Evolutionary conservation across 768 basidiomycete genomes (phyloP).

Genomic region (Tulasnella calospora): DNA sequence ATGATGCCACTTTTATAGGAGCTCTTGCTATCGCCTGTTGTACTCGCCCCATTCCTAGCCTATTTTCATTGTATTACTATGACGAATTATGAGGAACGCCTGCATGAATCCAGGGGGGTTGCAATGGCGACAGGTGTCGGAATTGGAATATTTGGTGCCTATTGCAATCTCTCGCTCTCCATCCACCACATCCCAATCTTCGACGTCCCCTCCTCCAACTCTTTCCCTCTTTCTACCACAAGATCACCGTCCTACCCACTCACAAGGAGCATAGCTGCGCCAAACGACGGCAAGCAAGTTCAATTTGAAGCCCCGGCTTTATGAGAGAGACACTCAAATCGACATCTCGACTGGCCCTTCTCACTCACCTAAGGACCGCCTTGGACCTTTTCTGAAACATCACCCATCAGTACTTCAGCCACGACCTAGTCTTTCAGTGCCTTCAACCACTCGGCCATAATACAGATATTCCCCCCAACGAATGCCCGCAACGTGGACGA

Average conservation of each 20-base stretch:
- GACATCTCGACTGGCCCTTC: not conserved
- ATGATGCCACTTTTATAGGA: not conserved
- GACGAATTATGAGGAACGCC: not conserved
- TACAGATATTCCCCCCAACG: no score
- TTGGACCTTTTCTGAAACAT: no score
- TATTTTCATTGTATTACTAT: not conserved
- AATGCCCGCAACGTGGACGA: no score
- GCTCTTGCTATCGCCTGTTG: not conserved
- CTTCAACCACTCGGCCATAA: no score
- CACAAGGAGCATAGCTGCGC: not conserved
- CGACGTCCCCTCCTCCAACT: not conserved
- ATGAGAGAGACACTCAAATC: not conserved
- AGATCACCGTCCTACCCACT: not conserved
- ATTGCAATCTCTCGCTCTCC: not conserved
- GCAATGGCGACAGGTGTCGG: not conserved
- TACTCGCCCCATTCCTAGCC: not conserved
- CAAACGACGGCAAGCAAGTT: not conserved
- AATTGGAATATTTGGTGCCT: not conserved
- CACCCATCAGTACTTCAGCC: no score
- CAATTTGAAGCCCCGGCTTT: not conserved
- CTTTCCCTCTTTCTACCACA: not conserved
- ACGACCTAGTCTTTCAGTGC: no score
- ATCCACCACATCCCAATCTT: not conserved
- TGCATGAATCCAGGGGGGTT: not conserved
- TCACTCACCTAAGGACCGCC: not conserved